Percentiles rank a stretch among this genome's conserved stretches.
Conservation (phyloP, 148 eudicot species). For the Hydrangea macrophylla region DNA sequence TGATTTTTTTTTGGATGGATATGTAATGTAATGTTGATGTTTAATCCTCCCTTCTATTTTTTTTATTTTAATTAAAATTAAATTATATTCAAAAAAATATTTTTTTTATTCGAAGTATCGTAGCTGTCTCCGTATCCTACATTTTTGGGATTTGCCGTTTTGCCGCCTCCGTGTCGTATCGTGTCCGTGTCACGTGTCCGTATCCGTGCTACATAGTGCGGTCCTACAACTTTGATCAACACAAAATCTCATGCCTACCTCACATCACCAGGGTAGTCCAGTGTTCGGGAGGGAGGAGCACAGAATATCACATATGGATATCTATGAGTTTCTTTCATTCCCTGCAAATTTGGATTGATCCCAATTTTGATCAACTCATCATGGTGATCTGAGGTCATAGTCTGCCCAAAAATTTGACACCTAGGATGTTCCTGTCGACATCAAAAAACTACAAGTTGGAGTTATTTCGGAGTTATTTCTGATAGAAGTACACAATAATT, state of each 20-base stretch:
- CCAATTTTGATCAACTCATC: conserved; percentile 63
- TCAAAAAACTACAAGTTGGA: not conserved
- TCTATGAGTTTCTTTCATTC: conserved; percentile 26
- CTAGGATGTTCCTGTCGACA: conserved; percentile 59
- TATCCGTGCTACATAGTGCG: too few relatives aligned
- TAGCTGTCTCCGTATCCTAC: too few relatives aligned
- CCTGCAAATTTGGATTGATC: conserved; percentile 61
- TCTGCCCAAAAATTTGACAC: conserved; percentile 69
- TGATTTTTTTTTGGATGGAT: too few relatives aligned
- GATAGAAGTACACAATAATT: not conserved
- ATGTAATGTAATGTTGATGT: too few relatives aligned
- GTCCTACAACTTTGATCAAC: too few relatives aligned
- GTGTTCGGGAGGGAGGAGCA: conserved; percentile 67
- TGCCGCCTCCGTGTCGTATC: too few relatives aligned
- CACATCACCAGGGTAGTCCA: conserved; percentile 74
- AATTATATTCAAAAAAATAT: too few relatives aligned
- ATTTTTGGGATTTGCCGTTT: too few relatives aligned
- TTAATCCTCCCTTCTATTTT: too few relatives aligned
- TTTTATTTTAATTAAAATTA: too few relatives aligned
- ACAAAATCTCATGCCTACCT: conserved; percentile 44
- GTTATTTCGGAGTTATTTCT: conserved; percentile 1
- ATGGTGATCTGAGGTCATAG: conserved; percentile 66
- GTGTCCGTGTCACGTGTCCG: too few relatives aligned
- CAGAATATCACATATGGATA: conserved; percentile 82
- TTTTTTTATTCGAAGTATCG: too few relatives aligned